Evolutionary conservation across 2,329 filamentous ascomycete genomes (phyloP), one percentile per base, ranked within the genome.

Genomic region (Ustulina deusta): DNA sequence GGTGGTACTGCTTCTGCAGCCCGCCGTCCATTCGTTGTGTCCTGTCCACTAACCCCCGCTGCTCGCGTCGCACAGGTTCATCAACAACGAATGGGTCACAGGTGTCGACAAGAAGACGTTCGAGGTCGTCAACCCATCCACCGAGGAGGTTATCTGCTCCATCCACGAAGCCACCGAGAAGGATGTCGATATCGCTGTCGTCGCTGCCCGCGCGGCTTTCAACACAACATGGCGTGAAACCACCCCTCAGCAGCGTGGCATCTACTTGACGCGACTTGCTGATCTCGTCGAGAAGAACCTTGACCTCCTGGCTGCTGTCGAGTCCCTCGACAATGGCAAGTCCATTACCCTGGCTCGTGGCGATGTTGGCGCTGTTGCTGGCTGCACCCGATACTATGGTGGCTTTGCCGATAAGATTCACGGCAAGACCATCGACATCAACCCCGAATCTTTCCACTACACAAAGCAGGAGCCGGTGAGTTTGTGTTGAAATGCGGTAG

Each of bases 371-470:
- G 86, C 88, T 73, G 90, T 90, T 66, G 84, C 88, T 72, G 90
- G 86, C 77, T 91, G 87, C 82, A 81, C 97, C 76, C 89, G 94
- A 81, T 97, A 95, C 84, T 96, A 94, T 78, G 93, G 87, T 77
- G 94, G 94, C 69, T 97, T 91, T 90, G 92, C 93, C 76, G 94
- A 97, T 86, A 97, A 97, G 89, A 90, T 96, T 73, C 86, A 90
- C 81, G 93, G 94, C 81, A 93, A 94, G 85, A 93, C 93, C 64
- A 90, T 96, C 72, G 92, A 97, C 76, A 92, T 93, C 74, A 84
- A 87, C 76, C 87, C 88, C 66, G 90, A 92, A 72, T 93, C 90
- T 81, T 93, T 97, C 83, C 91, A 93, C 84, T 97, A 96, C 84
- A 94, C 92, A 71, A 85, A 87, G 76, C 88, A 89, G 73, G 93